A percentile compares a stretch with the other conserved stretches of the same genome.
These are phyloP conservation scores for Cercospora canescens DNA, from an alignment of 2,329 filamentous ascomycete genomes.

Conservation along the genomic window DNA sequence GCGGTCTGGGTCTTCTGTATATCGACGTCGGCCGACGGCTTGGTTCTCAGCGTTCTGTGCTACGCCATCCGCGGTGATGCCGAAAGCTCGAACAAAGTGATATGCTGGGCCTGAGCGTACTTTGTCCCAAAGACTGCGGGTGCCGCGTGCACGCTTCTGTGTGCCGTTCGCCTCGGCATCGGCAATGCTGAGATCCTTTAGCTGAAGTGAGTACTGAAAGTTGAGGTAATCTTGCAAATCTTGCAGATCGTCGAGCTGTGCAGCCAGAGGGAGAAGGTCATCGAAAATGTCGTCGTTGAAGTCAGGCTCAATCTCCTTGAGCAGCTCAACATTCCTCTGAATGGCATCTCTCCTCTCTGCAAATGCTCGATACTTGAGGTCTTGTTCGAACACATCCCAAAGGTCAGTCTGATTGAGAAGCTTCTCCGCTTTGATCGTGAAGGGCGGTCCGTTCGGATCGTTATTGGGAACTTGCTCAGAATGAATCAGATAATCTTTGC, in stretches of 20 bases:
- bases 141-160: conserved; percentile 79
- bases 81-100: conserved; percentile 82
- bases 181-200: conserved; percentile 74
- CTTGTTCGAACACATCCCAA: conserved; percentile 92
- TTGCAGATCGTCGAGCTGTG: conserved; percentile 91
- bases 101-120: conserved; percentile 79
- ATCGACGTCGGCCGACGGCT: conserved; percentile 69
- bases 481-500: conserved; percentile 96
- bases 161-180: conserved; percentile 63
- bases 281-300: conserved; percentile 75
- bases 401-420: conserved; percentile 89
- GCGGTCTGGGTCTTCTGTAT: conserved; percentile 79
- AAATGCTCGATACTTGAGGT: conserved; percentile 91
- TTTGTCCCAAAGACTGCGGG: conserved; percentile 78
- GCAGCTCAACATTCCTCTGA: conserved; percentile 73
- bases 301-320: conserved; percentile 59
- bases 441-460: conserved; percentile 70
- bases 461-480: conserved; percentile 70
- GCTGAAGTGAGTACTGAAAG: conserved; percentile 82
- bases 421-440: conserved; percentile 77
- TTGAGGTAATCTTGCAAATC: conserved; percentile 96
- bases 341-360: conserved; percentile 89
- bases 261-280: conserved; percentile 75
- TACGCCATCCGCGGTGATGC: conserved; percentile 84
- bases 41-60: conserved; percentile 77